Base-by-base conservation (phyloP, 345 rosid species). In the Gossypium arboreum region DNA sequence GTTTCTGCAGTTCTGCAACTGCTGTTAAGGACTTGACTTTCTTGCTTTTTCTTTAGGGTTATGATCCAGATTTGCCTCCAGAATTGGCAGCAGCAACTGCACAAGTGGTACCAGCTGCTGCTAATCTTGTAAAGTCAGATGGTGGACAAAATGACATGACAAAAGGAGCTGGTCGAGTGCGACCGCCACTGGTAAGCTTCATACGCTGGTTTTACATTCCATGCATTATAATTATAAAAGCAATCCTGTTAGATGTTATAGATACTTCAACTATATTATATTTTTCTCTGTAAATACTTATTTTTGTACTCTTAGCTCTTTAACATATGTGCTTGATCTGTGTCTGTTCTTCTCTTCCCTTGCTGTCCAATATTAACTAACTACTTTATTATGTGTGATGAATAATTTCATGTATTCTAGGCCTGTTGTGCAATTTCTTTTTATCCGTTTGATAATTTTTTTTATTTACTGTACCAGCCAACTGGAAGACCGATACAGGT, bases 11-110 rank as follows among this genome's bases (percentile, higher is more conserved):
- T 67, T 67, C 39, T 67, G 56, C 41, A 50, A 48, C n/a, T 22
- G 39, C 20, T 47, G 27, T 69, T 69, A 29, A 69, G 15, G 73
- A 15, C 20, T 25, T 51, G 2, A 27, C 20, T 29, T 72, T 79
- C 50, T 72, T 79, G 72, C 65, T 22, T 44, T 62, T 62, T 61
- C 78, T 62, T 72, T 78, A 96, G 99, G 94, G 88, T 57, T 95
- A 83, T 71, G 99, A 95, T 88, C 99, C 98, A 63, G 97, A 95
- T 81, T 79, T 95, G 74, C 99, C 99, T 54, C 98, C 98, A 57
- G 99, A 96, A 86, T 86, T 96, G 78, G 99, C 94, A 74, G 99
- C 97, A 76, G 99, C 98, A 44, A 79, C 97, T 48, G 97, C 97
- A 22, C 94, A 86, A 83, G 97, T 86, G 81, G 80, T 72, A 81